phyloP scores from a whole-genome alignment of 371 early-diverging fungal genomes.

The Mortierella sp. region DNA sequence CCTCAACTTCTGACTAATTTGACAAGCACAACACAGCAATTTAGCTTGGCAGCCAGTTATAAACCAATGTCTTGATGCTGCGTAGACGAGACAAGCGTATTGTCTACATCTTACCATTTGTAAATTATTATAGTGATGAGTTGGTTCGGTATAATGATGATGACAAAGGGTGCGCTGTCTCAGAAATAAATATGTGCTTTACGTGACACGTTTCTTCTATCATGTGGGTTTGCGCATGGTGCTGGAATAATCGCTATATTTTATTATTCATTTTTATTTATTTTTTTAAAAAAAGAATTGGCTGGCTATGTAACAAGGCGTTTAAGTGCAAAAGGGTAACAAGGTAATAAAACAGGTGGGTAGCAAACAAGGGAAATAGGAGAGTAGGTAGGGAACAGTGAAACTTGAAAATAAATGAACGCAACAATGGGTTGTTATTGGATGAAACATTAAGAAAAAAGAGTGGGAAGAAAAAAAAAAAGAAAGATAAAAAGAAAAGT shows the following conservation, averaged over 20 bases:
- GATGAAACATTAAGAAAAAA: background rate
- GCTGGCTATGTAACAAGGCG: background rate
- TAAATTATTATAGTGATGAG: background rate
- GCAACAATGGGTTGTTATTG: background rate
- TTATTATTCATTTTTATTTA: too few relatives aligned
- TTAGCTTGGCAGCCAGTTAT: background rate
- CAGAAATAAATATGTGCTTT: background rate
- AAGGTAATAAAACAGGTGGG: background rate
- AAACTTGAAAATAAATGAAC: background rate
- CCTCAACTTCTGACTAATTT: slow-evolving; percentile 84
- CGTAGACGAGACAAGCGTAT: too few relatives aligned
- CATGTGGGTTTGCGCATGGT: background rate
- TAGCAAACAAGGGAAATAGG: background rate
- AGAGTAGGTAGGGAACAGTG: background rate
- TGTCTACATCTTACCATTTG: background rate
- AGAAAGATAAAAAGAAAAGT: background rate
- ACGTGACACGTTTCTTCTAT: background rate
- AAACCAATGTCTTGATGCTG: background rate
- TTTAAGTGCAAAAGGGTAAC: background rate
- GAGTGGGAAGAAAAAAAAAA: background rate
- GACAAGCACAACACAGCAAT: background rate
- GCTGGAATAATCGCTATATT: too few relatives aligned
- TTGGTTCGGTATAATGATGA: background rate
- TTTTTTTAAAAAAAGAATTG: too few relatives aligned
- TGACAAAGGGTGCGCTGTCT: background rate